Evolutionary conservation across 2,329 filamentous ascomycete species (phyloP), one percentile per base, ranked within the genome.

Genomic region (Paradendryphiella salina): DNA sequence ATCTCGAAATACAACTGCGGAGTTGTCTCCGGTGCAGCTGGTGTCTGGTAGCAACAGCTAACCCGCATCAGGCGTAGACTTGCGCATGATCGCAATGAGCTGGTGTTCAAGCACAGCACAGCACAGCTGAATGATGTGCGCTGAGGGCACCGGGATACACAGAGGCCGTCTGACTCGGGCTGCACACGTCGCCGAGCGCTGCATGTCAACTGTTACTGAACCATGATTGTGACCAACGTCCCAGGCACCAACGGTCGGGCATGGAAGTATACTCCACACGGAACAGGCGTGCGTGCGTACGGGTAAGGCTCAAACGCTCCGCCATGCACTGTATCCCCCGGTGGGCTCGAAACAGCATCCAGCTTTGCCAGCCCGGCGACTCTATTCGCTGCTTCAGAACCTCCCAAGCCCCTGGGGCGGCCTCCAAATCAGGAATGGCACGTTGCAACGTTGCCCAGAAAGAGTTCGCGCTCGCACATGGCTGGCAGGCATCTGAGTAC

Each of bases 281-380:
- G 36, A 52, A 33, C 46, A 43, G 53, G 47, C 37, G 33, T 52
- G 43, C 42, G 23, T 26, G 40, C 26, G 40, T 43, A 45, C 43
- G 55, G 56, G 38, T 51, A 45, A 44, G 40, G 50, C 46, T 50
- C 57, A 38, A 39, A 45, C 54, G 54, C 64, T 63, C 54, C 50
- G 64, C 62, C 63, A 53, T 67, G 59, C 52, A 56, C 60, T 65
- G 58, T 61, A 56, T 57, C 54, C 59, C 59, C 54, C 48, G 45
- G 23, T 42, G 15, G 39, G 35, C 23, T 48, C 34, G 50, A 45
- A 41, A 52, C 34, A 26, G 26, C 31, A 15, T 35, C 31, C 31
- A 15, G 32, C 31, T 20, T 45, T 29, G 34, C 29, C 35, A 43
- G 29, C 42, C 52, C 38, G 36, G 37, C 37, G 32, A 14, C 23